Percentiles rank a stretch among this genome's conserved stretches.
Conservation (phyloP, 495 filamentous ascomycete species). For the Apodospora peruviana region DNA sequence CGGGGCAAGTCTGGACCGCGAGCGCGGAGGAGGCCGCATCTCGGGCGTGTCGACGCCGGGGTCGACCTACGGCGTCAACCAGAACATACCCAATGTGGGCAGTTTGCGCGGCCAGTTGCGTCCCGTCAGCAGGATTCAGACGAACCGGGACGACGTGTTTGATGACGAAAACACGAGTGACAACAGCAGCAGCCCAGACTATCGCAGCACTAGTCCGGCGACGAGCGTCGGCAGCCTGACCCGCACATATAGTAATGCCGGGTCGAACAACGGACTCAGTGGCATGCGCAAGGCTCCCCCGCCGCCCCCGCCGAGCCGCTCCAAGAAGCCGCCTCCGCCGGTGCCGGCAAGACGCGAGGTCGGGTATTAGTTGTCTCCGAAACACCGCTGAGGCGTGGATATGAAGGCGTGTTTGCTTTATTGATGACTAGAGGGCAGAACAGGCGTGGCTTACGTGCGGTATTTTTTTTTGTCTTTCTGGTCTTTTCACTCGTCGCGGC, state of each 20-base stretch:
- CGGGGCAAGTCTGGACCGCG: slow-evolving; percentile 21
- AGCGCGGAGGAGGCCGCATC: slow-evolving; percentile 15
- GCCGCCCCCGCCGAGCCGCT: slow-evolving; percentile 73
- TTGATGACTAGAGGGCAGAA: too few species aligned
- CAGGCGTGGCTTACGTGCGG: too few species aligned
- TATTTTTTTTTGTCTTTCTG: not conserved
- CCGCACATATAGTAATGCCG: slow-evolving; percentile 49
- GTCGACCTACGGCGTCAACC: slow-evolving; percentile 23
- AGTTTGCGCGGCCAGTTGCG: slow-evolving; percentile 36
- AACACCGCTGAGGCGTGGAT: not conserved
- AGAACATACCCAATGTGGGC: slow-evolving; percentile 26
- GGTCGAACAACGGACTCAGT: slow-evolving; percentile 29
- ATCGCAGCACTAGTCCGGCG: slow-evolving; percentile 54
- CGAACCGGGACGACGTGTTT: slow-evolving; percentile 51
- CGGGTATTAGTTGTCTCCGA: slow-evolving; percentile 21
- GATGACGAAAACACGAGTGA: slow-evolving; percentile 58
- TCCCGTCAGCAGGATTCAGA: slow-evolving; percentile 34
- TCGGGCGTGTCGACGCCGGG: slow-evolving; percentile 20
- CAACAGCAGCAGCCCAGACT: slow-evolving; percentile 54
- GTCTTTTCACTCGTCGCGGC: not conserved
- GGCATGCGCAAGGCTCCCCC: slow-evolving; percentile 65
- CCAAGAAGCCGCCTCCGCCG: slow-evolving; percentile 74
- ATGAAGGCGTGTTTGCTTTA: too few species aligned
- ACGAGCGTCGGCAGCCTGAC: slow-evolving; percentile 57
- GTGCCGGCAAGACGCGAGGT: slow-evolving; percentile 37